Evolutionary conservation across 176 grass and related monocot species (phyloP).

Genomic region (Calamus simplicifolius): DNA sequence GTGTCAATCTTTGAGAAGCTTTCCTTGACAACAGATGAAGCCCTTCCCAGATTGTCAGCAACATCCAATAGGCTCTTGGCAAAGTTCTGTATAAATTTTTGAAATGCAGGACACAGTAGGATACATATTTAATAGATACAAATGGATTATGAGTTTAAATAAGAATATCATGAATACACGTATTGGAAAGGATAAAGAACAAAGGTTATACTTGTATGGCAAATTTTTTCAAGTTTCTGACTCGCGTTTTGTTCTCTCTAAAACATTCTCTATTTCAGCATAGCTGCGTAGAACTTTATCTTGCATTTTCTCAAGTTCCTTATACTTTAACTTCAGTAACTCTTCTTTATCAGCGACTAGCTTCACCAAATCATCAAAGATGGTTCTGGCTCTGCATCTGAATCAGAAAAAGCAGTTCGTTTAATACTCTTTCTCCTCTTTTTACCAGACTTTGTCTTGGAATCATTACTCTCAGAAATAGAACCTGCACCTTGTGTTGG

Average conservation of each 20-base stretch:
- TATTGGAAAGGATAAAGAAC: neutral
- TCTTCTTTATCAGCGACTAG: conserved; percentile 61
- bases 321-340: conserved; percentile 56
- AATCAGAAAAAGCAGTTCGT: conserved; percentile 33
- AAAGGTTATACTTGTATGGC: conserved; percentile 43
- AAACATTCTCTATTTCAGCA: conserved; percentile 74
- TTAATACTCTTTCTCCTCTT: conserved; percentile 17
- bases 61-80: conserved; percentile 67
- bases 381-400: conserved; percentile 35
- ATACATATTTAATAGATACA: too few species aligned
- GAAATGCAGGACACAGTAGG: too few species aligned
- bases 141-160: too few species aligned
- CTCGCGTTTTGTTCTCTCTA: conserved; percentile 50
- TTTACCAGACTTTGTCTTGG: neutral
- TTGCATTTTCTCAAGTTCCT: conserved; percentile 60
- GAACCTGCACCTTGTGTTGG: conserved; percentile 17
- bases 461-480: conserved; percentile 7
- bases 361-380: conserved; percentile 54
- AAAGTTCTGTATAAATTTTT: conserved; percentile 32
- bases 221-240: conserved; percentile 70
- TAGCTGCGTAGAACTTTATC: conserved; percentile 64
- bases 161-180: too few species aligned
- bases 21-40: conserved; percentile 62
- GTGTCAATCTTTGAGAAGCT: conserved; percentile 54
- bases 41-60: conserved; percentile 55